A percentile compares a stretch with the other conserved stretches of the same genome.
Conservation (phyloP, 169 alveolate genomes). For the Plasmodium inui region DNA sequence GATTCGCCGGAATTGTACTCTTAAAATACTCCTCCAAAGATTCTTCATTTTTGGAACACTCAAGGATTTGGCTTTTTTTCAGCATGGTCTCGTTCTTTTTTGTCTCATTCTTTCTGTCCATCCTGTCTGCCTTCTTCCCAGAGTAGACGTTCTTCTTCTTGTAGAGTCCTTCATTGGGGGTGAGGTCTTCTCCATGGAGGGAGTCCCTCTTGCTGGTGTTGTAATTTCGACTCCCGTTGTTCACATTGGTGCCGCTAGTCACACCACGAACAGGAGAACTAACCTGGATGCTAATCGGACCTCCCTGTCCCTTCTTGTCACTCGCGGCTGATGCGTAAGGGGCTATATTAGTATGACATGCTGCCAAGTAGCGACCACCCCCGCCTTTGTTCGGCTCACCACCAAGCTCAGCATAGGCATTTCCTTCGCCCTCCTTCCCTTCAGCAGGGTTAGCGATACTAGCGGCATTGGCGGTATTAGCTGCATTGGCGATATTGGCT, state of each 20-base stretch:
- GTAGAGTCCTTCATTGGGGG: slow-evolving; percentile 1
- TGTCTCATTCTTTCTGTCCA: slow-evolving; percentile 22
- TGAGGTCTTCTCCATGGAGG: background rate
- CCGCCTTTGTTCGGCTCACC: background rate
- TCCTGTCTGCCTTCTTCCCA: slow-evolving; percentile 12
- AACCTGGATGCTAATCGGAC: background rate
- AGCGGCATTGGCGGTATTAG: too few relatives aligned
- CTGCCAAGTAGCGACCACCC: background rate
- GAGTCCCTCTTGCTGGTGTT: background rate
- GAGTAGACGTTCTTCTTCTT: slow-evolving; percentile 6
- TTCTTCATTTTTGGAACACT: slow-evolving; percentile 5
- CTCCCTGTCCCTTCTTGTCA: background rate
- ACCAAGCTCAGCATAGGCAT: background rate
- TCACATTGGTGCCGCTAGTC: background rate
- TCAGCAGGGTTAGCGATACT: background rate
- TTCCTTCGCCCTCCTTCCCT: background rate
- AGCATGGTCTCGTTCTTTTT: slow-evolving; percentile 33
- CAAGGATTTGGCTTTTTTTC: background rate
- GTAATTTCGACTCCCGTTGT: background rate
- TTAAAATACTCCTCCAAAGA: slow-evolving; percentile 28
- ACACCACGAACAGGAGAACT: background rate
- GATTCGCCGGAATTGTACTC: slow-evolving; percentile 8
- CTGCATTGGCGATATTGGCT: too few relatives aligned
- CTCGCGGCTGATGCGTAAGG: background rate
- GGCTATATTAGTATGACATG: background rate